Evolutionary conservation across 2,329 filamentous ascomycete genomes (phyloP).

Genomic region (Neoascochyta sp.): DNA sequence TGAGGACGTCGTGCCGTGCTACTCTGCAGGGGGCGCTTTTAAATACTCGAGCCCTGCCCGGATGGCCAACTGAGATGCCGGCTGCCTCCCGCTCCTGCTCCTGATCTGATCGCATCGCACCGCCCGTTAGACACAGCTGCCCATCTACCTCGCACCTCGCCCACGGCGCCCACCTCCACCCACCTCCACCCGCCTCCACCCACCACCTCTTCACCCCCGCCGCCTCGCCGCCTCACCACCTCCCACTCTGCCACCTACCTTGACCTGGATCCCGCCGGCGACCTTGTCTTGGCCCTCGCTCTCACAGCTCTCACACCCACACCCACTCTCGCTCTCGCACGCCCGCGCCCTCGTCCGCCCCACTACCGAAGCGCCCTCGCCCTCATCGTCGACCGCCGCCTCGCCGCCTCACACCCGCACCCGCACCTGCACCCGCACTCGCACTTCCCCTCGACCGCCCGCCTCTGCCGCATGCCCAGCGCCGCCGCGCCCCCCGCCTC

Average conservation of each 20-base stretch:
- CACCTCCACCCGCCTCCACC: background rate
- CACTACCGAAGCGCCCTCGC: background rate
- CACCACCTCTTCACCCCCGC: background rate
- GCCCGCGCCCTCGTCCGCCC: no score
- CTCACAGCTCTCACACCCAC: no score
- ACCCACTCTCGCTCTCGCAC: no score
- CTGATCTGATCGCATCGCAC: no score
- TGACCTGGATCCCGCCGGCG: no score
- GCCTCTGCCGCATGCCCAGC: slow-evolving; percentile 19
- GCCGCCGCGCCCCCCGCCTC: slow-evolving; percentile 7
- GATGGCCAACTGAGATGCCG: background rate
- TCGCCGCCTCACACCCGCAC: slow-evolving; percentile 5
- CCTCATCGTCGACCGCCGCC: slow-evolving; percentile 1
- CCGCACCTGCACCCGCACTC: slow-evolving; percentile 5
- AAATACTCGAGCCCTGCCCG: slow-evolving; percentile 4
- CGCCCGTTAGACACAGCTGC: no score
- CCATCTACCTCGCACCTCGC: no score
- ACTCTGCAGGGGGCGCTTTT: slow-evolving; percentile 21
- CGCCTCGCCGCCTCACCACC: no score
- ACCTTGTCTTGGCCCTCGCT: no score
- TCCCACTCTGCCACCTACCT: no score
- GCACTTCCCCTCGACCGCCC: slow-evolving; percentile 5
- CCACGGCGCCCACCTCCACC: no score
- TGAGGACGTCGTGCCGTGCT: slow-evolving; percentile 10
- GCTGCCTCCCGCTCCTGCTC: slow-evolving; percentile 2